Percentiles rank a stretch among this genome's conserved stretches.
Evolutionary conservation across 441 rosid genomes (phyloP).

Genomic region (Pelargonium cotyledonis): DNA sequence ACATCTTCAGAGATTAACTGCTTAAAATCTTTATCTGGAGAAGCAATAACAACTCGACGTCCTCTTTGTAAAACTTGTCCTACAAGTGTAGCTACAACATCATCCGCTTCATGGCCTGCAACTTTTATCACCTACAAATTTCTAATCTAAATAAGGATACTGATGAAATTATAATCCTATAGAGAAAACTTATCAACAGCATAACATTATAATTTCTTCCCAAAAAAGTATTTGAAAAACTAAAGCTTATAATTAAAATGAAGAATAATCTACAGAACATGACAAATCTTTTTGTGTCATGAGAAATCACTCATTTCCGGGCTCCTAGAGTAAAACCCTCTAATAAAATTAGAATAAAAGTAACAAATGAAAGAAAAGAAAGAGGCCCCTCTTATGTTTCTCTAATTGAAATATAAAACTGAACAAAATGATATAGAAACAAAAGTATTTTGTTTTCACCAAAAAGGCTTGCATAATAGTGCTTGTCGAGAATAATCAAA

Average conservation of each 20-base stretch:
- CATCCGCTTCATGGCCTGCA: conserved; percentile 83
- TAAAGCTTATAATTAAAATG: too few relatives aligned
- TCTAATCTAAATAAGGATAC: conserved; percentile 6
- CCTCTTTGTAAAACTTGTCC: conserved; percentile 64
- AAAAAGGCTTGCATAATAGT: too few relatives aligned
- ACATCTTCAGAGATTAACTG: conserved; percentile 85
- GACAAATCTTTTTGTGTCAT: too few relatives aligned
- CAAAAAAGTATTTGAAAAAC: neutral
- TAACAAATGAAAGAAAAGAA: too few relatives aligned
- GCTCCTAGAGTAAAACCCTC: too few relatives aligned
- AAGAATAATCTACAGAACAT: neutral
- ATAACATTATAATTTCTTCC: neutral
- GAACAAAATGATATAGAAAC: too few relatives aligned
- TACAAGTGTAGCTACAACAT: conserved; percentile 72
- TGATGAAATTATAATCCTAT: neutral
- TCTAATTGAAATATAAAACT: too few relatives aligned
- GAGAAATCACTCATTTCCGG: too few relatives aligned
- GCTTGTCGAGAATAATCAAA: too few relatives aligned
- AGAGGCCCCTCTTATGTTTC: too few relatives aligned
- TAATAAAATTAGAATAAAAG: too few relatives aligned
- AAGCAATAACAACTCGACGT: conserved; percentile 61
- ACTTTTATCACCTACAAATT: conserved; percentile 56
- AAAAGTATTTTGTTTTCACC: too few relatives aligned
- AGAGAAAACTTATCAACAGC: neutral
- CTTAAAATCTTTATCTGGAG: conserved; percentile 96